Evolutionary conservation across 495 filamentous ascomycete species (phyloP).

Genomic region (Pyrenopolyporus hunteri): DNA sequence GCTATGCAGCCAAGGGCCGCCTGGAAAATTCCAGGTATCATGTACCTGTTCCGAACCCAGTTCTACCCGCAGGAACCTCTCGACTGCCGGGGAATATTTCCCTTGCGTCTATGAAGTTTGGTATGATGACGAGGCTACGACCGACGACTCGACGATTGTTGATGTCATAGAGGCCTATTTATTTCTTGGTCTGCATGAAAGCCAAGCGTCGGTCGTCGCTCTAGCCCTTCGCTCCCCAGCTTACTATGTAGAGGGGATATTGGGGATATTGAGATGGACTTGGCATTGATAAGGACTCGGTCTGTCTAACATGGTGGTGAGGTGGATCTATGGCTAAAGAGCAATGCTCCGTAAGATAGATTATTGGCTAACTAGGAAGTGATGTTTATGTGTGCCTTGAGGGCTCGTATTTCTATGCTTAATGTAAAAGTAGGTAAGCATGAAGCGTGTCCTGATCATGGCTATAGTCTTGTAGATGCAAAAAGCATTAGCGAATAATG

Average conservation of each 20-base stretch:
- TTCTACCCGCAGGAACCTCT: constrained; percentile 26
- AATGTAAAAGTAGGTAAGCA: no score
- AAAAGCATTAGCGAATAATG: constrained; percentile 17
- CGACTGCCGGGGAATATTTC: constrained; percentile 20
- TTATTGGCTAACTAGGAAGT: constrained; percentile 2
- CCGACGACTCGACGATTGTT: neutral
- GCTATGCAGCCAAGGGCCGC: constrained; percentile 32
- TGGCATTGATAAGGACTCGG: constrained; percentile 25
- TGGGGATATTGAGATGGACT: constrained; percentile 19
- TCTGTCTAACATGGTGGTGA: neutral
- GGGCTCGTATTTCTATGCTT: neutral
- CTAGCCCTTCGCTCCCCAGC: constrained; percentile 26
- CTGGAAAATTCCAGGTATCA: constrained; percentile 23
- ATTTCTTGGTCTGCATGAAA: constrained; percentile 16
- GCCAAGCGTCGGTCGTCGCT: constrained; percentile 20
- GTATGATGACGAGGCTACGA: constrained; percentile 19
- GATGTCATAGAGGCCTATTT: constrained; percentile 22
- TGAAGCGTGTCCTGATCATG: no score
- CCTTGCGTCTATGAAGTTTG: constrained; percentile 15
- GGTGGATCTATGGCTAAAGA: constrained; percentile 12
- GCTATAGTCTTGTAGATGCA: neutral
- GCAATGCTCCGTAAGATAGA: neutral
- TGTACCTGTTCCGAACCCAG: constrained; percentile 20
- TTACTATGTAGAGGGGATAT: no score
- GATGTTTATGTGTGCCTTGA: constrained; percentile 15